A percentile compares a stretch with the other conserved stretches of the same genome.
Evolutionary conservation across 495 filamentous ascomycete genomes (phyloP).

Genomic region (Lentithecium fluviatile): DNA sequence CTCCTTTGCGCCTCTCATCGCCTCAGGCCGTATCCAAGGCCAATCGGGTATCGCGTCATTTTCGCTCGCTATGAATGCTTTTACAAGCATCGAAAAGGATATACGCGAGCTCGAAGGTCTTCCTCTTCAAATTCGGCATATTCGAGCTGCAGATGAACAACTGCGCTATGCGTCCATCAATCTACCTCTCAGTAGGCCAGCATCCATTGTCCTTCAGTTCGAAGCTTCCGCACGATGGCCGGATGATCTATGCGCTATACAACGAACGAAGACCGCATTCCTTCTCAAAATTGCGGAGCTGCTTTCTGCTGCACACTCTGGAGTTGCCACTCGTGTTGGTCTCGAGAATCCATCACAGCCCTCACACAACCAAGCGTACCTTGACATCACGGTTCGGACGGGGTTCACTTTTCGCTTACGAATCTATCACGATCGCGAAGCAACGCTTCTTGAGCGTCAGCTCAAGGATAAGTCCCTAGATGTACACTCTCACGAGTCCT

Average conservation of each 20-base stretch:
- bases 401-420: slow-evolving; percentile 67
- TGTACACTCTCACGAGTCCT: slow-evolving; percentile 61
- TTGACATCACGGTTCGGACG: slow-evolving; percentile 73
- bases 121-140: slow-evolving; percentile 74
- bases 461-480: slow-evolving; percentile 69
- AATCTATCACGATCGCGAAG: slow-evolving; percentile 81
- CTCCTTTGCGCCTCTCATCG: slow-evolving; percentile 58
- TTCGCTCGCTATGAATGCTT: slow-evolving; percentile 58
- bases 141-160: slow-evolving; percentile 67
- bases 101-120: slow-evolving; percentile 73
- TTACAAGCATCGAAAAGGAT: slow-evolving; percentile 68
- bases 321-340: slow-evolving; percentile 64
- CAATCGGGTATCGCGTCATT: slow-evolving; percentile 52
- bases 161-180: slow-evolving; percentile 70
- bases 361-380: slow-evolving; percentile 73
- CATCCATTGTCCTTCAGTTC: slow-evolving; percentile 79
- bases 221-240: slow-evolving; percentile 94
- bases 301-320: slow-evolving; percentile 55
- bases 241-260: slow-evolving; percentile 83
- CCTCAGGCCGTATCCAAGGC: slow-evolving; percentile 32
- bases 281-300: slow-evolving; percentile 75
- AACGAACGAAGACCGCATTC: slow-evolving; percentile 90
- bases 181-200: slow-evolving; percentile 49
- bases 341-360: slow-evolving; percentile 70
- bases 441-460: slow-evolving; percentile 71